These are phyloP conservation scores for Talaromyces stipitatus DNA, from an alignment of 495 filamentous ascomycete species.

Conservation along the genomic window DNA sequence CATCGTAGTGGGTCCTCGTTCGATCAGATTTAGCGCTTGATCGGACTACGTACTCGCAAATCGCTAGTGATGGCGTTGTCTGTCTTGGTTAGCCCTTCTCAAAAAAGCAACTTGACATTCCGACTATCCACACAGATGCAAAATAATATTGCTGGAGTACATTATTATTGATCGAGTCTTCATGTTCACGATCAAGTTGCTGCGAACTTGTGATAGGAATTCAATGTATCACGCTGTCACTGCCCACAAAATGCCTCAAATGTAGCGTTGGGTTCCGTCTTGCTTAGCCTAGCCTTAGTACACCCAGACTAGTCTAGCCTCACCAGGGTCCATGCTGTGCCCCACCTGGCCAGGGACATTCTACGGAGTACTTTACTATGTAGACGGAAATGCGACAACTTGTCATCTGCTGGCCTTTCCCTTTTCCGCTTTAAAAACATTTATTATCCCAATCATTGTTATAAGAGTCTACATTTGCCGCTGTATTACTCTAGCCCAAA, in stretches of 20 bases:
- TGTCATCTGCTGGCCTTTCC: not conserved
- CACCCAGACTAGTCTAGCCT: not conserved
- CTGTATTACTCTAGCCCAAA: not conserved
- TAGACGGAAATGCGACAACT: not conserved
- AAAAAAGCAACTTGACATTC: no score
- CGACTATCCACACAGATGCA: no score
- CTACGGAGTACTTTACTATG: not conserved
- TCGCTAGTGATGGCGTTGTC: not conserved
- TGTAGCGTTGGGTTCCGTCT: not conserved
- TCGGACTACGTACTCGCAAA: not conserved
- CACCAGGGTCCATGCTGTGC: not conserved
- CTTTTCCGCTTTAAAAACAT: not conserved
- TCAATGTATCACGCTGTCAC: no score
- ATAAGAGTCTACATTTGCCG: not conserved
- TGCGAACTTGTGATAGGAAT: no score
- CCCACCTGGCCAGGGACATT: no score
- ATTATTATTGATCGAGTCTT: no score
- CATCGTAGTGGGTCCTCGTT: not conserved
- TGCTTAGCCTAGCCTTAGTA: not conserved
- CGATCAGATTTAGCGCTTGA: not conserved
- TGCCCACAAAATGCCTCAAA: no score
- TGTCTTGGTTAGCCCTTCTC: not conserved
- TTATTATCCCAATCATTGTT: not conserved
- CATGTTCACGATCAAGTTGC: no score
- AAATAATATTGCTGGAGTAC: no score